Base-by-base conservation (phyloP, 441 rosid genomes). In the Pelargonium australe region DNA sequence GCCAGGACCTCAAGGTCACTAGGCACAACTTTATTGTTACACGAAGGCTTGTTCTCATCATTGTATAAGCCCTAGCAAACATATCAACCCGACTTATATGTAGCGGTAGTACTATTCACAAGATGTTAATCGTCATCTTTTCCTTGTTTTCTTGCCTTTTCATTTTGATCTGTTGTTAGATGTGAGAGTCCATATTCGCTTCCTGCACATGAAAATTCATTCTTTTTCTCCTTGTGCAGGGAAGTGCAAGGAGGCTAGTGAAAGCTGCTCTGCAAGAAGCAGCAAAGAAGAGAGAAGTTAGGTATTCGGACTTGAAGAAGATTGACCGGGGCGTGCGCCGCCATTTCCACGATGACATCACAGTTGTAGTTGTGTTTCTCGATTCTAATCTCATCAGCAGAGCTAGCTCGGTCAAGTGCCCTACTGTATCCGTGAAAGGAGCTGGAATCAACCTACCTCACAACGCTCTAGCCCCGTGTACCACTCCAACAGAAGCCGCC, bases 281-380 rank as follows among this genome's bases (percentile, higher is more conserved):
- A 9, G 97, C 97, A 0, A 91, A 85, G 84, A 91, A 89, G 84
- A 76, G 97, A 73, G 96, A 91, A 80, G 90, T 95, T 96, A 87
- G 99, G 63, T 95, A 92, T 77, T 92, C 99, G 0, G 99, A 92
- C 89, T 77, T 95, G 83, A 95, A 90, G 81, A 92, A 89, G 87
- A 92, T 95, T 2, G 97, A 95, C 76, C 88, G 96, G 0, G 98
- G 99, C 0, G 98, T 95, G 3, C 72, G 99, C 19, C 78, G 99
- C 45, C 95, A 89, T 86, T 95, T 92, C 89, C 99, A 95, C 23
- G 99, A 95, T 31, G 99, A 95, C 81, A 90, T 89, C 70, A 89
- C 97, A 1, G 99, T 88, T 69, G 73, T 90, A 1, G 96, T 95
- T 2, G 81, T 92, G 78, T 95, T 87, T 78, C 85, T 95, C 3